These are phyloP conservation scores for Gelatoporia subvermispora DNA, from an alignment of 768 basidiomycete species.

Conservation along the genomic window DNA sequence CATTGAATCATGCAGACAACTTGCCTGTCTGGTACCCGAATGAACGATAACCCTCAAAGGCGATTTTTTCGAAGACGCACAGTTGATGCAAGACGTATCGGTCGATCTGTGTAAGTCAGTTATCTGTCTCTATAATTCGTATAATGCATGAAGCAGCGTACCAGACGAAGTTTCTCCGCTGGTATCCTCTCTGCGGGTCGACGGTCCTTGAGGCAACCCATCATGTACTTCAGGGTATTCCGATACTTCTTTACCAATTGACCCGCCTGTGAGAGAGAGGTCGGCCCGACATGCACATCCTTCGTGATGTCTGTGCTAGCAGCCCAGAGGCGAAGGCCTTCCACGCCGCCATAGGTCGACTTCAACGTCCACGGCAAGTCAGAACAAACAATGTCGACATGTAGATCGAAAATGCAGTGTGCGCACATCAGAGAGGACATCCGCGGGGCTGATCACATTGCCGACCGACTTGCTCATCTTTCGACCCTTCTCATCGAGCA, in stretches of 20 bases:
- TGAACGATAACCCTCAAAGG: slow-evolving; percentile 60
- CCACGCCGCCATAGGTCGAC: slow-evolving; percentile 73
- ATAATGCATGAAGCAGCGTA: too few species aligned
- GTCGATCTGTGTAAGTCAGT: slow-evolving; percentile 54
- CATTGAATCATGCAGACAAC: slow-evolving; percentile 1
- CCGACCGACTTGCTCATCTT: slow-evolving; percentile 99
- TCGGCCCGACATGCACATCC: slow-evolving; percentile 83
- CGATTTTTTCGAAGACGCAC: slow-evolving; percentile 61
- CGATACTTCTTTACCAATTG: slow-evolving; percentile 81
- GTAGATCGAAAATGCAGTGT: too few species aligned
- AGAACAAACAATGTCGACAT: slow-evolving; percentile 2
- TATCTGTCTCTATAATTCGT: too few species aligned
- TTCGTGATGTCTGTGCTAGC: slow-evolving; percentile 87
- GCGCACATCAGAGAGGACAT: slow-evolving; percentile 62
- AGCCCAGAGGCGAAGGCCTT: slow-evolving; percentile 86
- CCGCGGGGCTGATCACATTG: slow-evolving; percentile 83
- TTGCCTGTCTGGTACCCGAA: slow-evolving; percentile 84
- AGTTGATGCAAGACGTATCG: slow-evolving; percentile 85
- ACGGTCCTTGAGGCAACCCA: slow-evolving; percentile 65
- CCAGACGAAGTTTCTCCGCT: slow-evolving; percentile 59
- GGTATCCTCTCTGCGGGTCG: slow-evolving; percentile 18
- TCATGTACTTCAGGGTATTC: slow-evolving; percentile 80
- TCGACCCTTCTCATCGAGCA: slow-evolving; percentile 82
- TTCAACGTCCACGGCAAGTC: slow-evolving; percentile 60
- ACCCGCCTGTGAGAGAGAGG: slow-evolving; percentile 65